phyloP scores from a whole-genome alignment of 2,329 filamentous ascomycete species.

The Fusarium torulosum region DNA sequence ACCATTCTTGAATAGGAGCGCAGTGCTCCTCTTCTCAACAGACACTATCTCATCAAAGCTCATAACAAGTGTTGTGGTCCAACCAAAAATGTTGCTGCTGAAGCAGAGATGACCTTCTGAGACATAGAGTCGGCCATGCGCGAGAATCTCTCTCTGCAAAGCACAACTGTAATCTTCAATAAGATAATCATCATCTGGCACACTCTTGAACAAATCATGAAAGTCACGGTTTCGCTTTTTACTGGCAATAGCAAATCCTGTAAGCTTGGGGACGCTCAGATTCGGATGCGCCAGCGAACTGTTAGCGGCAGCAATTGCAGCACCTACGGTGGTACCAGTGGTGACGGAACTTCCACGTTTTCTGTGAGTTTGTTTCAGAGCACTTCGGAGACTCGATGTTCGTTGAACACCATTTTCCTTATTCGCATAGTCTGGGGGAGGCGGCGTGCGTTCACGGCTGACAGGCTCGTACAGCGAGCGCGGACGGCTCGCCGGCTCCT shows the following conservation, averaged over 20 bases:
- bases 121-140: constrained; percentile 93
- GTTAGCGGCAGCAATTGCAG: constrained; percentile 78
- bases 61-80: constrained; percentile 97
- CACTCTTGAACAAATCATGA: constrained; percentile 92
- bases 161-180: constrained; percentile 99
- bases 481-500: constrained; percentile 57
- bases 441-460: constrained; percentile 72
- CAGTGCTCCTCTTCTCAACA: constrained; percentile 96
- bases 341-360: constrained; percentile 87
- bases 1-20: constrained; percentile 95
- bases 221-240: constrained; percentile 98
- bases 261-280: constrained; percentile 78
- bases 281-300: constrained; percentile 75
- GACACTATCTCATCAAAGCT: constrained; percentile 98
- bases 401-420: constrained; percentile 69
- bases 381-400: constrained; percentile 76
- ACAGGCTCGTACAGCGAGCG: constrained; percentile 65
- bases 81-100: constrained; percentile 98
- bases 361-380: constrained; percentile 67
- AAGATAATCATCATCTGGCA: constrained; percentile 96
- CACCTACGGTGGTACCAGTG: constrained; percentile 74
- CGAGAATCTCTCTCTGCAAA: constrained; percentile 92
- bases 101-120: constrained; percentile 98
- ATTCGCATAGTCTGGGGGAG: constrained; percentile 72
- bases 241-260: constrained; percentile 94